Percentiles rank a stretch among this genome's conserved stretches.
Evolutionary conservation across 805 yeast species (phyloP).

Genomic region (Saccharomycopsis oosterbeekiorum): DNA sequence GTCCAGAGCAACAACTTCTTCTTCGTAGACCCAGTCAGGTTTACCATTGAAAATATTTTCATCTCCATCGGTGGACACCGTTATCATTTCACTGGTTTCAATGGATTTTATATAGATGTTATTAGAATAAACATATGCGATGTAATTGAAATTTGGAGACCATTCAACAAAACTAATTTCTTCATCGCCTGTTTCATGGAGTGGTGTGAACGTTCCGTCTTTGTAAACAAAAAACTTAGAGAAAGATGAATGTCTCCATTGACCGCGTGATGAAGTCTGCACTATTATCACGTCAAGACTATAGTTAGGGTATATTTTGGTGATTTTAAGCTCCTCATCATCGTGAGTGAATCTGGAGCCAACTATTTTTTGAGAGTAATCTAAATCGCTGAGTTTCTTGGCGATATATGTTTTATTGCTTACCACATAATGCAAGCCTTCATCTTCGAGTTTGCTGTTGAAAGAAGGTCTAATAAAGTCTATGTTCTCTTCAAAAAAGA

Average conservation of each 20-base stretch:
- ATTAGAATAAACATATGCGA: conserved; percentile 48
- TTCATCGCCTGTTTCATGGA: conserved; percentile 20
- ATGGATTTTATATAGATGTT: conserved; percentile 43
- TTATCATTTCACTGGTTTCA: conserved; percentile 26
- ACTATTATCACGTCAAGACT: conserved; percentile 43
- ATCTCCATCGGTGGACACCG: conserved; percentile 64
- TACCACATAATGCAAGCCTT: conserved; percentile 31
- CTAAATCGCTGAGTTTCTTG: conserved; percentile 26
- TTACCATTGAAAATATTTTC: conserved; percentile 69
- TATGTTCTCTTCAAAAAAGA: conserved; percentile 21
- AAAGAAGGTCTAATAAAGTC: conserved; percentile 23
- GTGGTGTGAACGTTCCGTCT: conserved; percentile 27
- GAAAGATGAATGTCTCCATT: conserved; percentile 63
- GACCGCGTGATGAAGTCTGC: conserved; percentile 36
- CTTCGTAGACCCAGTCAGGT: conserved; percentile 94
- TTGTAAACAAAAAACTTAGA: conserved; percentile 58
- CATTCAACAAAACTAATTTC: conserved; percentile 43
- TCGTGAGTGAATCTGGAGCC: conserved; percentile 31
- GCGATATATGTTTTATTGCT: conserved; percentile 22
- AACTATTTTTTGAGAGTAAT: conserved; percentile 21
- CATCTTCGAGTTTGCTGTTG: conserved; percentile 27
- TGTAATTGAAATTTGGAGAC: conserved; percentile 48
- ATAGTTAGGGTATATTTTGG: conserved; percentile 35
- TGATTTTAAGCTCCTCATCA: conserved; percentile 32
- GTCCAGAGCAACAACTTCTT: conserved; percentile 68